A percentile compares a stretch with the other conserved stretches of the same genome.
These are phyloP conservation scores for Aureobasidium subglaciale DNA, from an alignment of 2,329 filamentous ascomycete genomes.

Conservation along the genomic window DNA sequence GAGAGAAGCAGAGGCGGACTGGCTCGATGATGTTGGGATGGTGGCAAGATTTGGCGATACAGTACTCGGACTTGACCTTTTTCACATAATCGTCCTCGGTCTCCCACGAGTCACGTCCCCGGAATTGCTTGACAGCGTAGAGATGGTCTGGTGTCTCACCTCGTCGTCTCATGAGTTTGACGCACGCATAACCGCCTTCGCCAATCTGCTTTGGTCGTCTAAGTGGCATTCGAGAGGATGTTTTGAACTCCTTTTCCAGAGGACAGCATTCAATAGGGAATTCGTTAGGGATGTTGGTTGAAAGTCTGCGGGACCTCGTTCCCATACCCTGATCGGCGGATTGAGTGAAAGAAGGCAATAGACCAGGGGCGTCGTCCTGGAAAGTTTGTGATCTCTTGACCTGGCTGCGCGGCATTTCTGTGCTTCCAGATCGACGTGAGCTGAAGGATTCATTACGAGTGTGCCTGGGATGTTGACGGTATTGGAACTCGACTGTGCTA, in stretches of 20 bases:
- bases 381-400: slow-evolving; percentile 2
- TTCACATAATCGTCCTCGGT: slow-evolving; percentile 66
- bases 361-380: not conserved
- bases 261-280: slow-evolving; percentile 37
- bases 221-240: slow-evolving; percentile 38
- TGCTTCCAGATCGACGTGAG: slow-evolving; percentile 11
- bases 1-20: slow-evolving; percentile 63
- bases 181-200: slow-evolving; percentile 75
- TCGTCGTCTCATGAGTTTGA: slow-evolving; percentile 66
- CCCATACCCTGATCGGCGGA: slow-evolving; percentile 27
- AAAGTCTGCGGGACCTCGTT: slow-evolving; percentile 29
- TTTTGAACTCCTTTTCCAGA: slow-evolving; percentile 28
- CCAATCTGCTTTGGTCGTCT: slow-evolving; percentile 69
- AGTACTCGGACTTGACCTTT: slow-evolving; percentile 88
- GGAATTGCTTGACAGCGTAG: slow-evolving; percentile 84
- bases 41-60: slow-evolving; percentile 74
- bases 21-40: slow-evolving; percentile 86
- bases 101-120: slow-evolving; percentile 63
- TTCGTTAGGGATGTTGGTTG: slow-evolving; percentile 25
- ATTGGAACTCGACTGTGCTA: not conserved
- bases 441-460: slow-evolving; percentile 8
- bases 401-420: not conserved
- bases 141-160: slow-evolving; percentile 43
- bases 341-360: slow-evolving; percentile 1
- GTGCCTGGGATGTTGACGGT: slow-evolving; percentile 4